A percentile compares a stretch with the other conserved stretches of the same genome.
Conservation (phyloP, 192 early-diverging fungal species). For the Rhizophlyctis rosea region DNA sequence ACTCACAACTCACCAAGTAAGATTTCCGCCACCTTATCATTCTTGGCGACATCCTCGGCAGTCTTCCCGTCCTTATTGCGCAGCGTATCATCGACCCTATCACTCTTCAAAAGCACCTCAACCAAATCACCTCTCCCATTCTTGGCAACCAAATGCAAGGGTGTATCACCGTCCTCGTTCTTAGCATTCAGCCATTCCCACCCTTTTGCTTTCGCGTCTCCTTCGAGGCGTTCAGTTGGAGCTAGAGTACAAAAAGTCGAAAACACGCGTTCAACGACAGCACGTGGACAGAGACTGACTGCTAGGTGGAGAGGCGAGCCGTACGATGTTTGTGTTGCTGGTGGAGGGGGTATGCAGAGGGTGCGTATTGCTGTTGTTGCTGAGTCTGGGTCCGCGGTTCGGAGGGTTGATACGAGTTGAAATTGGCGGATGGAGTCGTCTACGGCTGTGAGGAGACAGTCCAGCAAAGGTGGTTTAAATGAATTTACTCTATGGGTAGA, state of each 20-base stretch:
- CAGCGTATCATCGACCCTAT: conserved; percentile 64
- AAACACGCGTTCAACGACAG: conserved; percentile 25
- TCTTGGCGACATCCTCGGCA: conserved; percentile 53
- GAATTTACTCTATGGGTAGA: too few species aligned
- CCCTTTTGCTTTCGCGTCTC: too few species aligned
- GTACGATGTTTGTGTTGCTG: conserved; percentile 16
- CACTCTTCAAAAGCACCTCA: conserved; percentile 60
- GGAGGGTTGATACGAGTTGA: conserved; percentile 29
- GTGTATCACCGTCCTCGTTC: conserved; percentile 61
- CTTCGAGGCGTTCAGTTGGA: background rate
- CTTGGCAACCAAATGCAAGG: conserved; percentile 71
- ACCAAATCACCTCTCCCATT: conserved; percentile 63
- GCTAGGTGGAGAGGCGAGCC: conserved; percentile 36
- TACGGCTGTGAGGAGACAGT: too few species aligned
- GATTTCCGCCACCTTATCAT: conserved; percentile 18
- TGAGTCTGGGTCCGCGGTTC: conserved; percentile 20
- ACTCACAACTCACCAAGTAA: conserved; percentile 19
- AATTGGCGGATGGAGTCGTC: conserved; percentile 33
- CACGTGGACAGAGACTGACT: conserved; percentile 26
- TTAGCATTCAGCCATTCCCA: conserved; percentile 33
- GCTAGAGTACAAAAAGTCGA: conserved; percentile 8
- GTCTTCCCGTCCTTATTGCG: conserved; percentile 61
- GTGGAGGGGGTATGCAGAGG: conserved; percentile 4
- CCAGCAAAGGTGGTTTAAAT: too few species aligned
- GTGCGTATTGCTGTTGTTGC: conserved; percentile 16